Evolutionary conservation across 2,329 filamentous ascomycete genomes (phyloP).

Genomic region (Aureobasidium melanogenum): DNA sequence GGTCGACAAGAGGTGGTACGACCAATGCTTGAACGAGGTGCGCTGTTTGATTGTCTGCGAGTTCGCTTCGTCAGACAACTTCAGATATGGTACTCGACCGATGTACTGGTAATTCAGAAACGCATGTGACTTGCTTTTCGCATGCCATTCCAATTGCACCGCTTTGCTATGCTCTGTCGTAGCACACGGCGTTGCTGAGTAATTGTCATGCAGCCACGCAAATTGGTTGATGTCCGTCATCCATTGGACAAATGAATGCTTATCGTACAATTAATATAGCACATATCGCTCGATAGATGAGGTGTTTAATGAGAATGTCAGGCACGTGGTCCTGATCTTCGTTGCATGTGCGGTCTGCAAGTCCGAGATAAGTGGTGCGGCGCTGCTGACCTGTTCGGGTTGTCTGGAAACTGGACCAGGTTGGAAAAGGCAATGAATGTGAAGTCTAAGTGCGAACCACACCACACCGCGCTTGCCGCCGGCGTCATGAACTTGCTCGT

Average conservation of each 20-base stretch:
- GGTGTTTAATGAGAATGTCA: background rate
- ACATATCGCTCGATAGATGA: background rate
- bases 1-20: background rate
- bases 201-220: background rate
- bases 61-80: background rate
- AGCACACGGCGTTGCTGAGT: background rate
- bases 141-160: background rate
- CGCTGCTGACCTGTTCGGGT: background rate
- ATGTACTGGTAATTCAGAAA: background rate
- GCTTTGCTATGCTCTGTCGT: background rate
- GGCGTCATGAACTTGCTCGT: background rate
- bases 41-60: background rate
- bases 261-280: conserved; percentile 1
- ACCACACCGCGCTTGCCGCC: background rate
- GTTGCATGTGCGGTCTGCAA: conserved; percentile 4
- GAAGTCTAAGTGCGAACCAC: background rate
- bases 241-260: background rate
- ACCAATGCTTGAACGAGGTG: background rate
- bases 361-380: background rate
- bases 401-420: background rate
- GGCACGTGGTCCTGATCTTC: conserved; percentile 8
- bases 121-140: background rate
- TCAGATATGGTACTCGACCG: background rate
- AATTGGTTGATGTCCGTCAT: background rate
- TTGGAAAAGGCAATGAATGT: background rate